Conservation (phyloP, 208 protist genomes). For the Leishmania aethiopica region DNA sequence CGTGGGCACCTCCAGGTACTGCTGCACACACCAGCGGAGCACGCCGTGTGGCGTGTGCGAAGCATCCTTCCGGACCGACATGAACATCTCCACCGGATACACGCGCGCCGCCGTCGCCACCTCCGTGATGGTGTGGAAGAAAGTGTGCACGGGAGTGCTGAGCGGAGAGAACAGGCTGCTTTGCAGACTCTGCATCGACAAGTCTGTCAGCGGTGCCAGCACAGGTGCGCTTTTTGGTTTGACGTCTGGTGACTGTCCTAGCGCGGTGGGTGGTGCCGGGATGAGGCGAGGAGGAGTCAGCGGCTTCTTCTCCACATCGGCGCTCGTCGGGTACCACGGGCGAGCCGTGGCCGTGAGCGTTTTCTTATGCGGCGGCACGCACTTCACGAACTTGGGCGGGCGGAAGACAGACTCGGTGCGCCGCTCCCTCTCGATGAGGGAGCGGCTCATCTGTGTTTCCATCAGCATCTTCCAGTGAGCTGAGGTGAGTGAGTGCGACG, state of each 20-base stretch:
- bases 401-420: conserved; percentile 72
- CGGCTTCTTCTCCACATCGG: conserved; percentile 17
- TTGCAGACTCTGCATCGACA: conserved; percentile 27
- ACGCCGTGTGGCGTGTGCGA: conserved; percentile 89
- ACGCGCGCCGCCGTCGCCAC: conserved; percentile 45
- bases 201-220: conserved; percentile 17
- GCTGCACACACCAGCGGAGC: conserved; percentile 71
- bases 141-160: conserved; percentile 48
- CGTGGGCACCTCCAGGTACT: conserved; percentile 72
- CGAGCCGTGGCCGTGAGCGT: conserved; percentile 50
- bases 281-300: conserved; percentile 31
- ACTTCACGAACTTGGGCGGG: conserved; percentile 55
- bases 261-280: conserved; percentile 51
- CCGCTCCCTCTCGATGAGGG: conserved; percentile 61
- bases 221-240: conserved; percentile 30
- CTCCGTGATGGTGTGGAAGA: conserved; percentile 70
- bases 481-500: neutral
- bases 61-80: conserved; percentile 74
- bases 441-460: conserved; percentile 33
- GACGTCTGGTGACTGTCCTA: conserved; percentile 56
- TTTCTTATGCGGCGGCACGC: conserved; percentile 43
- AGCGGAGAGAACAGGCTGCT: conserved; percentile 66
- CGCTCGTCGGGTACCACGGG: conserved; percentile 52
- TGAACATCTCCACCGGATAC: conserved; percentile 84
- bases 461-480: conserved; percentile 34